phyloP scores from a whole-genome alignment of 352 stramenopile genomes.

The Albugo laibachii region DNA sequence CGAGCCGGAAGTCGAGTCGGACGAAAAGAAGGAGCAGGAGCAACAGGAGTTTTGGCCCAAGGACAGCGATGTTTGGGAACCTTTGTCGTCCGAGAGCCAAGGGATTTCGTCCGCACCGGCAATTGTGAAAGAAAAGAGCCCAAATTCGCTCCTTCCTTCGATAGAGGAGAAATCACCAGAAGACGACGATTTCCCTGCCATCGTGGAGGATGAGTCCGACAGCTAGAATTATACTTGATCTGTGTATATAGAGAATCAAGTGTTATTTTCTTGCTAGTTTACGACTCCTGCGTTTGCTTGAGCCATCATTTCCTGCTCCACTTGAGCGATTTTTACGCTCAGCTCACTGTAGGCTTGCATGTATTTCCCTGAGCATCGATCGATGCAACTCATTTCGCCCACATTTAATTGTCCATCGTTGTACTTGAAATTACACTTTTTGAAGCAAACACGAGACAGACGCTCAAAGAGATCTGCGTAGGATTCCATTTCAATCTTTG shows the following conservation, averaged over 20 bases:
- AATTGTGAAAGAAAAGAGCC: too few species aligned
- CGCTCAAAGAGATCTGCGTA: constrained; percentile 83
- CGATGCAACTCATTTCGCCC: constrained; percentile 96
- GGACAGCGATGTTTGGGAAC: too few species aligned
- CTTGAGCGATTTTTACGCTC: constrained; percentile 86
- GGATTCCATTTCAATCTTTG: constrained; percentile 83
- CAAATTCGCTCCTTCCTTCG: too few species aligned
- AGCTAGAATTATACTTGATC: background rate
- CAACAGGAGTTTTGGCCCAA: too few species aligned
- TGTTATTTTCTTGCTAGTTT: background rate
- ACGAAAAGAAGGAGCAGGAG: too few species aligned
- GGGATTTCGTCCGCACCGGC: too few species aligned
- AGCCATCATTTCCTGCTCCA: constrained; percentile 85
- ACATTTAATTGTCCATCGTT: constrained; percentile 92
- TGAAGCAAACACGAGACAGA: constrained; percentile 82
- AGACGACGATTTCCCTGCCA: background rate
- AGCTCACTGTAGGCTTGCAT: constrained; percentile 92
- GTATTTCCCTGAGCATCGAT: constrained; percentile 96
- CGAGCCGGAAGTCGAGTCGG: too few species aligned
- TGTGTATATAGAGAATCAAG: background rate
- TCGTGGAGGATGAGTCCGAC: background rate
- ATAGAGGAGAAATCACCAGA: too few species aligned
- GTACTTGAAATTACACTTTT: constrained; percentile 92
- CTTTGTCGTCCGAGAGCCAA: too few species aligned
- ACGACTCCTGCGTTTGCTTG: constrained; percentile 25